Conservation (phyloP, 495 filamentous ascomycete species). For the Podospora anserina region DNA sequence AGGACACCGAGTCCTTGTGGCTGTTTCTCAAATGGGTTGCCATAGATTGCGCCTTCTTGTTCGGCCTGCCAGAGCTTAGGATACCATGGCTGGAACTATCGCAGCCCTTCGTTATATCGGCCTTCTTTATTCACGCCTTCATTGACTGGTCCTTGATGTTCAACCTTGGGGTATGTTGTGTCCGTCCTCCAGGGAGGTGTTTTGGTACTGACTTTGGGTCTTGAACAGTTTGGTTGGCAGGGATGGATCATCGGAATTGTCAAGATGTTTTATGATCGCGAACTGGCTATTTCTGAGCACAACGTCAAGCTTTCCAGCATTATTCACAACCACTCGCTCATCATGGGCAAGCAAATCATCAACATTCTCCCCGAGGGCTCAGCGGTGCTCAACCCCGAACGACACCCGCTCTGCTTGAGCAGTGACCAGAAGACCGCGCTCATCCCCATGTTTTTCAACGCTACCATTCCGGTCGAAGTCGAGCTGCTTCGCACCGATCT, state of each 20-base stretch:
- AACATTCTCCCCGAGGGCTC: slow-evolving; percentile 96
- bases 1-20: slow-evolving; percentile 76
- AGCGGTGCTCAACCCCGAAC: slow-evolving; percentile 78
- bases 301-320: slow-evolving; percentile 83
- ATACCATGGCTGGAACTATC: slow-evolving; percentile 97
- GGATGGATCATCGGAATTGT: slow-evolving; percentile 63
- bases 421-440: slow-evolving; percentile 53
- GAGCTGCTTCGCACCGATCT: slow-evolving; percentile 83
- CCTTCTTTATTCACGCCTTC: slow-evolving; percentile 66
- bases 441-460: slow-evolving; percentile 89
- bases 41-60: slow-evolving; percentile 79
- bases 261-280: slow-evolving; percentile 81
- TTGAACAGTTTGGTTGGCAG: slow-evolving; percentile 58
- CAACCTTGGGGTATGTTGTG: slow-evolving; percentile 64
- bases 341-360: slow-evolving; percentile 91
- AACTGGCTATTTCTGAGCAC: slow-evolving; percentile 83
- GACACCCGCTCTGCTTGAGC: slow-evolving; percentile 72
- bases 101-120: slow-evolving; percentile 59
- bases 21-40: slow-evolving; percentile 89
- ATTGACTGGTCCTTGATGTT: slow-evolving; percentile 88
- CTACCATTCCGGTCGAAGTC: slow-evolving; percentile 80
- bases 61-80: slow-evolving; percentile 73
- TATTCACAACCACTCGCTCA: slow-evolving; percentile 84
- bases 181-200: neutral
- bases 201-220: slow-evolving; percentile 19